Evolutionary conservation across 2,329 filamentous ascomycete genomes (phyloP).

Genomic region (Fusarium nurragi): DNA sequence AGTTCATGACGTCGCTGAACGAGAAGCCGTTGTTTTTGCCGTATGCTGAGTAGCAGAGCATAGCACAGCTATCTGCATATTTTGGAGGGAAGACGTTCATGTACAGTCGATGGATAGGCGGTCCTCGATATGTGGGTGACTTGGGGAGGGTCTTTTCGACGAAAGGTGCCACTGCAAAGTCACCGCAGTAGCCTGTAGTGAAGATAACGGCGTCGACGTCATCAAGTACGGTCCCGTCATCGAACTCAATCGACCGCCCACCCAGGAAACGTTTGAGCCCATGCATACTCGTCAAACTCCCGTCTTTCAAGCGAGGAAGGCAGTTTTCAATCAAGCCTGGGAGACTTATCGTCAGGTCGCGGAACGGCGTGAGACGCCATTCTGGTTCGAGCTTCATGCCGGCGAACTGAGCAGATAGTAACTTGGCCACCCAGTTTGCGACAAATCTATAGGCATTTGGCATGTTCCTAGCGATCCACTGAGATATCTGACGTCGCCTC

Average conservation of each 20-base stretch:
- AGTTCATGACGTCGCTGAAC: constrained; percentile 32
- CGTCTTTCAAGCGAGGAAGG: constrained; percentile 12
- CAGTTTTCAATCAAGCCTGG: constrained; percentile 17
- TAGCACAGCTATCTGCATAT: constrained; percentile 14
- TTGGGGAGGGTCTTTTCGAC: constrained; percentile 4
- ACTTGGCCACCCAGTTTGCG: background rate
- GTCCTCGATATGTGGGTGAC: background rate
- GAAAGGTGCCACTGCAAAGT: constrained; percentile 21
- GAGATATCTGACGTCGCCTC: constrained; percentile 17
- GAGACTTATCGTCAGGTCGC: background rate
- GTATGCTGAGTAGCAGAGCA: constrained; percentile 27
- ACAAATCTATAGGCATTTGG: constrained; percentile 2
- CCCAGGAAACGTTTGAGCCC: constrained; percentile 9
- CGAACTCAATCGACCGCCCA: constrained; percentile 22
- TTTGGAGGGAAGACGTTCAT: constrained; percentile 27
- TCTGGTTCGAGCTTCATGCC: constrained; percentile 3
- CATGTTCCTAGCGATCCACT: constrained; percentile 15
- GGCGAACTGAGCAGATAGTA: background rate
- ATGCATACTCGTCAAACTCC: constrained; percentile 13
- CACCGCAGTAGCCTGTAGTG: constrained; percentile 3
- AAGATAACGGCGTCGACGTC: constrained; percentile 15
- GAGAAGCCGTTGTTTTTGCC: constrained; percentile 30
- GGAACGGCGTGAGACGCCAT: constrained; percentile 18
- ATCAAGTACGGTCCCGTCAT: constrained; percentile 19
- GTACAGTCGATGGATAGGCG: background rate